Conservation (phyloP, 306 rosid genomes). For the Potentilla sterilis region DNA sequence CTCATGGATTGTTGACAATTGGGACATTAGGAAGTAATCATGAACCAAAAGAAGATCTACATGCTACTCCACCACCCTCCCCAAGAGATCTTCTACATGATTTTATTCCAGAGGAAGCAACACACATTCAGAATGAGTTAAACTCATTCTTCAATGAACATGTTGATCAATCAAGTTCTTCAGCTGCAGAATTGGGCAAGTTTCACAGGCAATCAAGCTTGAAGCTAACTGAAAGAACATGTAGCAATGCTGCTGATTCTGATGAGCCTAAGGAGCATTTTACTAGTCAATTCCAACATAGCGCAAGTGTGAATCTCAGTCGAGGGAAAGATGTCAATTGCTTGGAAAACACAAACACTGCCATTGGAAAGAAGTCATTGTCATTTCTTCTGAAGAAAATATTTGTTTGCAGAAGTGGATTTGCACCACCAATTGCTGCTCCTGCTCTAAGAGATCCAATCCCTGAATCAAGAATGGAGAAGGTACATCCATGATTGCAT, state of each 20-base stretch:
- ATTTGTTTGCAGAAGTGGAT: conserved; percentile 54
- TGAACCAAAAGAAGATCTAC: conserved; percentile 35
- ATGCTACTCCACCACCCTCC: conserved; percentile 38
- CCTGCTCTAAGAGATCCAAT: conserved; percentile 46
- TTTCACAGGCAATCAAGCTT: conserved; percentile 32
- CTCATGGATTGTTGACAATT: conserved; percentile 60
- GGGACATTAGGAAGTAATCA: conserved; percentile 63
- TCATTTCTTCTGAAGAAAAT: conserved; percentile 64
- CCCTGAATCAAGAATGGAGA: conserved; percentile 59
- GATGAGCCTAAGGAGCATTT: conserved; percentile 23
- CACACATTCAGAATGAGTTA: conserved; percentile 40
- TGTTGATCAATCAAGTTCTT: conserved; percentile 23
- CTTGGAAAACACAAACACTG: conserved; percentile 34
- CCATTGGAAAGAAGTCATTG: conserved; percentile 53
- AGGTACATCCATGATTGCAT: conserved; percentile 33
- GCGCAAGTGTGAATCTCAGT: conserved; percentile 19
- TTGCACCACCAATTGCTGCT: conserved; percentile 24
- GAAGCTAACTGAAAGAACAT: conserved; percentile 19
- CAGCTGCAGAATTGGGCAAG: conserved; percentile 24
- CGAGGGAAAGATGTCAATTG: conserved; percentile 41
- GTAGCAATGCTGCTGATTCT: conserved; percentile 14
- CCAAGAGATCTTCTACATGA: conserved; percentile 36
- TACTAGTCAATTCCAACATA: conserved; percentile 6
- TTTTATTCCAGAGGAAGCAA: conserved; percentile 38
- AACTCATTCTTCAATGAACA: conserved; percentile 25